Base-by-base conservation (phyloP, 768 basidiomycete species). In the Favolaschia claudopus region DNA sequence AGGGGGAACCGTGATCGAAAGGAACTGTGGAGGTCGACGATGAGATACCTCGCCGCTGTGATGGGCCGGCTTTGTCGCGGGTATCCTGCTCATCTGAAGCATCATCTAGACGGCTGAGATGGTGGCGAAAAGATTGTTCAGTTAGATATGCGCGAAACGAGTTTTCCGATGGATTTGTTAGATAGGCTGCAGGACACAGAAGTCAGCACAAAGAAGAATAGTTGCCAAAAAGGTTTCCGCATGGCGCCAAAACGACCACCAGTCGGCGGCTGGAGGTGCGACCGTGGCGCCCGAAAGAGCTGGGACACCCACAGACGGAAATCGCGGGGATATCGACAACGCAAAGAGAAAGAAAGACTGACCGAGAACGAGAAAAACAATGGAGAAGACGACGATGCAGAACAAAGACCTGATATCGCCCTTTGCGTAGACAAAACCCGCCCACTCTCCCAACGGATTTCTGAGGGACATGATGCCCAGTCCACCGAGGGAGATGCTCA, bases 111-210 rank as follows among this genome's bases (percentile, higher is more conserved):
- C 89, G 89, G 59, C 87, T 92, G 59, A 98, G 85, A 73, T 98
- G 95, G 53, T 93, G 92, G 49, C 96, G 92, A 74, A 99, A 98
- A 24, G 95, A 96, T 70, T 93, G 92, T 70, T 97, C 95, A n/a
- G 96, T 99, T 65, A 99, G 88, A 77, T 93, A 96, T 19, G 94
- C 82, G 49, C 96, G 88, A 76, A 99, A 98, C 7, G 95, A 95
- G 43, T 88, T 88, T 75, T 98, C 95, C 54, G 90, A 88, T 22
- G 96, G 96, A 74, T 98, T 99, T 31, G 95, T 93, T 71, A 96
- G 85, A 79, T 95, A 95, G 44, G 96, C 96, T 98, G 78, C 42
- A 22, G 45, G 44, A 55, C 32, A 55, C 45, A 63, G 36, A 45
- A 39, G 56, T 58, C 33, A 58, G 46, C 25, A 63, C 47, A 57